phyloP scores from a whole-genome alignment of 2,329 filamentous ascomycete species.

The Epichloe amarillans region DNA sequence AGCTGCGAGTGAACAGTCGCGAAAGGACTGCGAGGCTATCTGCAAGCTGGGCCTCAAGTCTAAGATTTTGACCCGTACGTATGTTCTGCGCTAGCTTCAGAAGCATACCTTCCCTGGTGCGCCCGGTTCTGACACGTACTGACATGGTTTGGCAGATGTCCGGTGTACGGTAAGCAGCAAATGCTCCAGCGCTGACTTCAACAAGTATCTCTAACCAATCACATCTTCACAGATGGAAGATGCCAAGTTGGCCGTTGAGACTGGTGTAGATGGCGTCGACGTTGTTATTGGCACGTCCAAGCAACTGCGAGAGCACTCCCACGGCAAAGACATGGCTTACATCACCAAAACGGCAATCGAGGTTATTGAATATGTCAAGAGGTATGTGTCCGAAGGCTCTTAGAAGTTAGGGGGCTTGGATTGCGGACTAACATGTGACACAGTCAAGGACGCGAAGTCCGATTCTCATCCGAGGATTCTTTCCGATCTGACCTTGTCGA shows the following conservation, averaged over 20 bases:
- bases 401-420: not conserved
- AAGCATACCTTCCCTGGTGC: constrained; percentile 8
- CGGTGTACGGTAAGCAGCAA: constrained; percentile 11
- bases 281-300: constrained; percentile 60
- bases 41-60: constrained; percentile 80
- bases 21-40: constrained; percentile 76
- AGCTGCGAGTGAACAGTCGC: constrained; percentile 73
- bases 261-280: constrained; percentile 49
- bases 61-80: constrained; percentile 16
- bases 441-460: constrained; percentile 4
- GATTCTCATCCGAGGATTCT: constrained; percentile 57
- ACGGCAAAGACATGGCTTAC: constrained; percentile 81
- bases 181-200: not conserved
- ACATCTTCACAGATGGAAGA: constrained; percentile 17
- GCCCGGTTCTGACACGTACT: constrained; percentile 33
- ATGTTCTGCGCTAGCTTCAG: not conserved
- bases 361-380: constrained; percentile 10
- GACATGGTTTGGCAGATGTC: constrained; percentile 6
- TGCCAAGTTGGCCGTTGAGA: constrained; percentile 68
- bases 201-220: not conserved
- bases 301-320: constrained; percentile 71
- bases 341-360: constrained; percentile 46
- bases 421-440: not conserved
- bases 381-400: not conserved
- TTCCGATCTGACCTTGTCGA: constrained; percentile 63